Evolutionary conservation across 768 basidiomycete species (phyloP), one percentile per base, ranked within the genome.

Genomic region (Lactifluus volemus): DNA sequence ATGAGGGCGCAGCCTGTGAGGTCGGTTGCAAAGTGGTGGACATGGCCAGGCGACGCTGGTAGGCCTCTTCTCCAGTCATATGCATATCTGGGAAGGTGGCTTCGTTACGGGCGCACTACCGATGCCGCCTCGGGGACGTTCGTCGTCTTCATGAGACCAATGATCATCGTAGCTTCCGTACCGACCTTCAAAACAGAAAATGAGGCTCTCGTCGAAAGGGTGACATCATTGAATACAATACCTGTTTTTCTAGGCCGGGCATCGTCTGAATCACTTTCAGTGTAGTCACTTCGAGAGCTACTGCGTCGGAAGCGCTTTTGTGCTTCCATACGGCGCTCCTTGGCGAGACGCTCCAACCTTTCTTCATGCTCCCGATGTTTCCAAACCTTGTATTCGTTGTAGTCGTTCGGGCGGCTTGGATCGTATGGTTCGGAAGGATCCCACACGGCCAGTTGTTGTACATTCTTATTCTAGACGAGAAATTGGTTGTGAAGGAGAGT

Each of bases 331-430:
- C 71, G 69, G n/a, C 75, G 71, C 61, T 69, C 55, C 59, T 70
- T 70, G 49, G 72, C 68, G 17, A 71, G 60, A 38, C 84, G 79
- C 64, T 86, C 83, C n/a, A 86, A 79, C 47, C 83, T 76, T 65
- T 92, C 87, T 51, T 88, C 88, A 45, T 82, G 82, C 29, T 90
- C 87, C 59, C 83, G 84, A 63, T 83, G 82, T 65, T 86, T 86
- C 84, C 85, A 92, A 11, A 83, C 67, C 68, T 92, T 93, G 77
- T 85, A 93, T 67, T 93, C 92, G 66, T 86, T 85, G 73, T 93
- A 92, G 66, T 94, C 92, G 61, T 93, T 93, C 2, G 92, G 92
- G 29, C 88, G 82, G 21, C 84, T 73, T 1, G 90, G 88, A 64
- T 94, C 92, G 69, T 94, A 94, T 32, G 74, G 77, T 67, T 92